Base-by-base conservation (phyloP, 2,329 filamentous ascomycete genomes). In the Colletotrichum zoysiae region DNA sequence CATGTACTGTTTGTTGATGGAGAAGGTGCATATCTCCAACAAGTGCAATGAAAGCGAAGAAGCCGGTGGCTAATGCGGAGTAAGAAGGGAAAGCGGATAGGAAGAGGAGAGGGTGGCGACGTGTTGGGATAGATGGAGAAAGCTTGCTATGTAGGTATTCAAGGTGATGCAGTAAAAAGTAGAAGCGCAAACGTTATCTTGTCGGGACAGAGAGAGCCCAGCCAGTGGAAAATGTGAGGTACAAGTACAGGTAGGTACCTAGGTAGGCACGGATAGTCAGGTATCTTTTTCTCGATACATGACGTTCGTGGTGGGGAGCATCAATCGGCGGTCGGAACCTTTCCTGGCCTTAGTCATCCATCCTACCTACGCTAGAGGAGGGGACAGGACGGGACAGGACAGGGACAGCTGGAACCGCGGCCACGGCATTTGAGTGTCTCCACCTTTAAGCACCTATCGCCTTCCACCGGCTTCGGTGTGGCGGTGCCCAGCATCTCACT, bases 381-480 rank as follows among this genome's bases (percentile, higher is more conserved):
- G 38, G 40, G 26, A 14, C 3, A 16, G n/a, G 12, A n/a, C n/a
- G n/a, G n/a, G n/a, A n/a, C n/a, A n/a, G n/a, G n/a, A n/a, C 3
- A 16, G n/a, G 12, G 14, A 14, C 40, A 26, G n/a, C 30, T n/a
- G 5, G 12, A 23, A 14, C 53, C 55, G 18, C 53, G 20, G n/a
- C 20, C 44, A 33, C 56, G 35, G 64, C 50, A 67, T 50, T 62
- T 18, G 48, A 48, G 14, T 12, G 42, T 56, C 51, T 42, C 69
- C 70, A 70, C 65, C 33, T 67, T 59, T 42, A 18, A 53, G 40
- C 2, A 23, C 53, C 59, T 50, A 48, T 71, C n/a, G 11, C 59
- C 55, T 72, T 72, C 70, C 48, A 72, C 65, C 55, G 20, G 65
- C 55, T 72, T 72, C 70, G 60, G 65, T 72, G 65, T 72, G 70